A percentile compares a stretch with the other conserved stretches of the same genome.
Conservation (phyloP, 495 filamentous ascomycete species). For the Lichina pygmaea region DNA sequence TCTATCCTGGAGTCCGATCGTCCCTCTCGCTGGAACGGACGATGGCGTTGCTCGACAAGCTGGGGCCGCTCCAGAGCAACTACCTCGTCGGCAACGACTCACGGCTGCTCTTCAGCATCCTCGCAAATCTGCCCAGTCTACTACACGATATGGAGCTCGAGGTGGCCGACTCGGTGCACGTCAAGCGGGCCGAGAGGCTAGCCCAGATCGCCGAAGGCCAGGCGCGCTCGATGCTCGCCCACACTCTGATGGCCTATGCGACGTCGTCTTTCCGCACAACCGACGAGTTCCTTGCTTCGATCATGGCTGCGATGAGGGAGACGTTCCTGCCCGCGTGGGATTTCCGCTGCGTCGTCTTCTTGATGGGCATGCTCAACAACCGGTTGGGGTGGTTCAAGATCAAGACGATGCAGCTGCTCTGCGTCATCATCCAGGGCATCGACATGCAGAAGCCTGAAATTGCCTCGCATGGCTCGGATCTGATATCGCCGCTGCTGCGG, state of each 20-base stretch:
- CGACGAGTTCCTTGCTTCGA: conserved; percentile 51
- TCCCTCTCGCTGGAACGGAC: conserved; percentile 51
- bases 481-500: conserved; percentile 78
- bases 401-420: conserved; percentile 73
- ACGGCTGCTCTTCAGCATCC: conserved; percentile 53
- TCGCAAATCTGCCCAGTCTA: conserved; percentile 81
- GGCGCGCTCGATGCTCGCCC: conserved; percentile 24
- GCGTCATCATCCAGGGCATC: conserved; percentile 63
- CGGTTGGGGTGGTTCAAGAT: conserved; percentile 67
- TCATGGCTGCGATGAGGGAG: conserved; percentile 47
- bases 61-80: conserved; percentile 57
- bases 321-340: conserved; percentile 68
- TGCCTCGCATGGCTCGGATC: conserved; percentile 69
- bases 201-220: conserved; percentile 46
- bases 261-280: conserved; percentile 37
- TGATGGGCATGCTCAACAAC: conserved; percentile 83
- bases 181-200: conserved; percentile 37
- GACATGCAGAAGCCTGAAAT: conserved; percentile 87
- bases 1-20: conserved; percentile 85
- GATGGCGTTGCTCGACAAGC: conserved; percentile 46
- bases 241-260: conserved; percentile 41
- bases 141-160: conserved; percentile 49
- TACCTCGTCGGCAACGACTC: conserved; percentile 56
- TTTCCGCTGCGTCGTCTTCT: conserved; percentile 57
- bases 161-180: conserved; percentile 22